A percentile compares a stretch with the other conserved stretches of the same genome.
Conservation (phyloP, 768 basidiomycete species). For the Clathrus columnatus region DNA sequence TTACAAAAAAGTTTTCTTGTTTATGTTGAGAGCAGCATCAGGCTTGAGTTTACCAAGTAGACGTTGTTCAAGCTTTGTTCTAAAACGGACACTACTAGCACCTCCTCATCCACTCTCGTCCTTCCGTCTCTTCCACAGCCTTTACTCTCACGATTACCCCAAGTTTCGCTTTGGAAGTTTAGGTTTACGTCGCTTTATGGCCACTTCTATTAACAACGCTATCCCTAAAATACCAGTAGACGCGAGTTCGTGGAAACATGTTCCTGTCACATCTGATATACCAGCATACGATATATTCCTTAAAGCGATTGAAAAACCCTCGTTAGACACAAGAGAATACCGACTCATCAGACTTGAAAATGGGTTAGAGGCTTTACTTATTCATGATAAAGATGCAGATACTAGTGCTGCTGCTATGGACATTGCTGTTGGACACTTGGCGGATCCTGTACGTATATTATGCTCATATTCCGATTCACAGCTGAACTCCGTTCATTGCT, state of each 20-base stretch:
- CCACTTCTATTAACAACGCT: neutral
- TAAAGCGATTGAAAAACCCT: constrained; percentile 57
- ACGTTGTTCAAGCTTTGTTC: neutral
- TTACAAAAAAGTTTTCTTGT: no score
- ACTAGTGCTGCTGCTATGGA: constrained; percentile 93
- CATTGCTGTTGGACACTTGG: constrained; percentile 89
- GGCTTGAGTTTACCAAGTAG: neutral
- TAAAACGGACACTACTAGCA: no score
- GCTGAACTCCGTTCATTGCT: neutral
- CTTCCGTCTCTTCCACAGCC: no score
- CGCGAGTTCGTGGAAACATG: constrained; percentile 8
- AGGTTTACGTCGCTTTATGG: neutral
- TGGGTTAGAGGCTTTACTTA: constrained; percentile 76
- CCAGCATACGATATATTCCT: constrained; percentile 49
- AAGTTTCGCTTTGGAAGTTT: no score
- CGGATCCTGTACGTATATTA: constrained; percentile 66
- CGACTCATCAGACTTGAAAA: constrained; percentile 78
- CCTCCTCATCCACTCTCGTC: no score
- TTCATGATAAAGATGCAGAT: constrained; percentile 81
- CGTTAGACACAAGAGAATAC: constrained; percentile 74
- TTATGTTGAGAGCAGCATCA: no score
- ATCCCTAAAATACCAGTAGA: neutral
- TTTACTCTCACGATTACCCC: neutral
- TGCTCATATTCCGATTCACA: neutral
- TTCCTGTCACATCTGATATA: constrained; percentile 10